Evolutionary conservation across 2,329 filamentous ascomycete genomes (phyloP), one percentile per base, ranked within the genome.

Genomic region (Monosporascus sp.): DNA sequence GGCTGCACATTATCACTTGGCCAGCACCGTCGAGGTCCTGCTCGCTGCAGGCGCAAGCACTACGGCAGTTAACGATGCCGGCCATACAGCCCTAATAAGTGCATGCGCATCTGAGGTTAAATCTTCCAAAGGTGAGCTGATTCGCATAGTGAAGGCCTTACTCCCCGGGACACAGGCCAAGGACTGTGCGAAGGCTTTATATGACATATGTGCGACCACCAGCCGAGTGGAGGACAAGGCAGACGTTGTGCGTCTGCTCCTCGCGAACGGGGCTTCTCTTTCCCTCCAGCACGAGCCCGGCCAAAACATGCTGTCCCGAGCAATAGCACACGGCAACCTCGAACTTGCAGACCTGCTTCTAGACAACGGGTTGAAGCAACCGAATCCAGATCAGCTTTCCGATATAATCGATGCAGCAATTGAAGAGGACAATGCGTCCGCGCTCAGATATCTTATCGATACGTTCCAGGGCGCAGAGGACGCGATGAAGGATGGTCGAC

Each of bases 11-110:
- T 27, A 41, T 17, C 14, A 24, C 18, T 6, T 52, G 15, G 24
- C 35, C 15, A 18, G 43, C 18, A 47, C 44, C 22, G 51, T 53
- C 35, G 22, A 53, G 11, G 25, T 45, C 22, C 44, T 57, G 9
- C 48, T 57, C 8, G 47, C 35, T 9, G 53, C 31, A 18, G 55
- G 55, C 15, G 55, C 55, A 6, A 37, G 55, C 35, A 25, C 52
- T 25, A 25, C 49, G 6, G 48, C 39, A 1, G 24, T 5, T 8
- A 51, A 53, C 22, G 20, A n/a, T 5, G 7, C 2, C 1, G 51
- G 53, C 6, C n/a, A 37, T 6, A 50, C 46, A 15, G 47, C 55
- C 20, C 43, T 55, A 35, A 7, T 43, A 17, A 48, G 20, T 18
- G 49, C 52, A 37, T 54, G 49, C 17, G 14, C 6, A 8, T 48